A percentile compares a stretch with the other conserved stretches of the same genome.
These are phyloP conservation scores for Sporobolomyces roseus DNA, from an alignment of 768 basidiomycete genomes.

Conservation along the genomic window DNA sequence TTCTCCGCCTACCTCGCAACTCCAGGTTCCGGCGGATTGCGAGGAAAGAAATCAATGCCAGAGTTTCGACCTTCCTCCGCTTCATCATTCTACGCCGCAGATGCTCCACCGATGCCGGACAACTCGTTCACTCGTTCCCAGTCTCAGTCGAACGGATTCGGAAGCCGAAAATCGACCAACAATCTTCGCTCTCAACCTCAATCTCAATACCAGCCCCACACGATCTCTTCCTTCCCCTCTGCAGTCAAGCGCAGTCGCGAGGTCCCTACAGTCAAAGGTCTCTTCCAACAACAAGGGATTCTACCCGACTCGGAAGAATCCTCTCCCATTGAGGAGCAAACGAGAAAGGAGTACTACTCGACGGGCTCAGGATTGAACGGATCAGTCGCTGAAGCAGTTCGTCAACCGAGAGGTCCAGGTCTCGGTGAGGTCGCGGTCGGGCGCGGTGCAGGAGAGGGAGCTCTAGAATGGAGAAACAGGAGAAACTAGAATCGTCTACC, in stretches of 20 bases:
- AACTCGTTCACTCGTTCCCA: not conserved
- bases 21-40: constrained; percentile 55
- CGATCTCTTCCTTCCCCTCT: not conserved
- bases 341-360: constrained; percentile 3
- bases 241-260: constrained; percentile 3
- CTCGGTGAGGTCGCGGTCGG: not conserved
- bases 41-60: constrained; percentile 98
- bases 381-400: not conserved
- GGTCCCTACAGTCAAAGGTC: constrained; percentile 9
- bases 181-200: not conserved
- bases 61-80: constrained; percentile 62
- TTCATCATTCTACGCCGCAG: not conserved
- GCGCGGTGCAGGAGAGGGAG: not conserved
- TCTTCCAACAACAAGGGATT: constrained; percentile 24
- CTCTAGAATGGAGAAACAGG: not conserved
- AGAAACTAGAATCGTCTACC: not conserved
- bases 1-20: constrained; percentile 50
- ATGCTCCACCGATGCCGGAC: constrained; percentile 6
- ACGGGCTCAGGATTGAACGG: not conserved
- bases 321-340: not conserved
- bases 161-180: constrained; percentile 10
- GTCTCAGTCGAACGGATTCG: not conserved
- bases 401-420: constrained; percentile 8
- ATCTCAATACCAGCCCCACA: not conserved
- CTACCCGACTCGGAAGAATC: constrained; percentile 20